These are phyloP conservation scores for Penicillium sp. DNA, from an alignment of 2,329 filamentous ascomycete species.

Conservation along the genomic window DNA sequence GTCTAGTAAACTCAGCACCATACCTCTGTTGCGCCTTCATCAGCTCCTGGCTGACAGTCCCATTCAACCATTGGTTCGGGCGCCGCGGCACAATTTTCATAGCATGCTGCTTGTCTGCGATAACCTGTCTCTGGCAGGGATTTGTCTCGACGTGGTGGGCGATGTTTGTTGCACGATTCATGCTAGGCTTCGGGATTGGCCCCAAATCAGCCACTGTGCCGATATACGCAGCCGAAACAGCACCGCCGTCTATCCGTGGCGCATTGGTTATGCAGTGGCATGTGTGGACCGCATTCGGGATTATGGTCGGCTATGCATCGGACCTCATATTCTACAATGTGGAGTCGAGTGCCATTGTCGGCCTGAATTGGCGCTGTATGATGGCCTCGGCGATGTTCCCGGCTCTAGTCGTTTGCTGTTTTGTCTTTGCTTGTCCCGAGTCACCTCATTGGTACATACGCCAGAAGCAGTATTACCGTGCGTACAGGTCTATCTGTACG, in stretches of 20 bases:
- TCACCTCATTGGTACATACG: conserved; percentile 50
- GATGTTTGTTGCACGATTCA: conserved; percentile 66
- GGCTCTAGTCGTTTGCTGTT: conserved; percentile 54
- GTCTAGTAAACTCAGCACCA: conserved; percentile 57
- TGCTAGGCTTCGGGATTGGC: conserved; percentile 75
- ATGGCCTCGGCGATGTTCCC: conserved; percentile 65
- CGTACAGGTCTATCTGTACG: conserved; percentile 43
- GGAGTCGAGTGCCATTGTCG: conserved; percentile 52
- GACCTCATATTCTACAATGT: conserved; percentile 61
- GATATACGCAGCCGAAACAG: conserved; percentile 72
- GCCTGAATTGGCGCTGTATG: conserved; percentile 66
- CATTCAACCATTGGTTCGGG: conserved; percentile 68
- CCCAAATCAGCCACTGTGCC: conserved; percentile 72
- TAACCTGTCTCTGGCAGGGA: conserved; percentile 54
- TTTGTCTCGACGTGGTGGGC: conserved; percentile 71
- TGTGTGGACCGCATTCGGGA: conserved; percentile 52
- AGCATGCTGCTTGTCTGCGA: conserved; percentile 66
- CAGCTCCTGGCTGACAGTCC: conserved; percentile 71
- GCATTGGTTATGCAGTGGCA: conserved; percentile 84
- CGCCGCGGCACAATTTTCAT: conserved; percentile 73
- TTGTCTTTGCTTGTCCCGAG: conserved; percentile 63
- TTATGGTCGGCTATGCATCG: conserved; percentile 56
- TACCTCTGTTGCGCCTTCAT: conserved; percentile 64
- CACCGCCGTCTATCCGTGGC: conserved; percentile 66
- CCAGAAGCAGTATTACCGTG: conserved; percentile 40